Base-by-base conservation (phyloP, 176 grass and related monocot genomes). In the Aegilops sharonensis region DNA sequence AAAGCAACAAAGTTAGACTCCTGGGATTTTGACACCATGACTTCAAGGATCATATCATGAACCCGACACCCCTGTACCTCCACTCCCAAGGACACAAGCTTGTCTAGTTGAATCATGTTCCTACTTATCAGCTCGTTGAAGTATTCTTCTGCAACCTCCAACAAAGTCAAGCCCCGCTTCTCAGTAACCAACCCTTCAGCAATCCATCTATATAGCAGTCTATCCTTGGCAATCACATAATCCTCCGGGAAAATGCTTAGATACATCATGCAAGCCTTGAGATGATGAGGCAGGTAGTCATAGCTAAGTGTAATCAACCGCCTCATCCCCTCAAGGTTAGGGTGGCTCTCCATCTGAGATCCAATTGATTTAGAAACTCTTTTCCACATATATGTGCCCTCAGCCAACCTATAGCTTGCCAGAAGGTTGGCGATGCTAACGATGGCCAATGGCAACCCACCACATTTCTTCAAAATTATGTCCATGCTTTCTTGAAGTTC, bases 81-180 rank as follows among this genome's bases (percentile, higher is more conserved):
- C 14, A 0, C 4, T 6, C 8, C 5, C 7, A 1, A 0, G 47
- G 4, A 50, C 47, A 52, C 14, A 27, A 0, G 0, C 4, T 11
- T 3, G 3, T 1, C 68, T 5, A 31, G 35, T 2, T 71, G 1
- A 18, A 71, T n/a, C 68, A 71, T 40, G 3, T 39, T 71, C 35
- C 68, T 71, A 20, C 35, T 71, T 3, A 71, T 6, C 17, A 71
- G 20, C 34, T 71, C 18, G 1, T 40, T 35, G 1, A 71, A 71
- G 20, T 40, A 40, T 3, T 2, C 18, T 39, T 71, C 35, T 12
- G 68, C 68, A 18, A 71, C 34, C 35, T 71, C 35, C 17, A 11
- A 9, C 9, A 3, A 12, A 10, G 68, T 40, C 68, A 71, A 11
- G 8, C 68, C 68, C 2, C 35, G 35, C 34, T 71, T 71, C 18